These are phyloP conservation scores for Apiospora kogelbergensis DNA, from an alignment of 2,329 filamentous ascomycete genomes.

Conservation along the genomic window DNA sequence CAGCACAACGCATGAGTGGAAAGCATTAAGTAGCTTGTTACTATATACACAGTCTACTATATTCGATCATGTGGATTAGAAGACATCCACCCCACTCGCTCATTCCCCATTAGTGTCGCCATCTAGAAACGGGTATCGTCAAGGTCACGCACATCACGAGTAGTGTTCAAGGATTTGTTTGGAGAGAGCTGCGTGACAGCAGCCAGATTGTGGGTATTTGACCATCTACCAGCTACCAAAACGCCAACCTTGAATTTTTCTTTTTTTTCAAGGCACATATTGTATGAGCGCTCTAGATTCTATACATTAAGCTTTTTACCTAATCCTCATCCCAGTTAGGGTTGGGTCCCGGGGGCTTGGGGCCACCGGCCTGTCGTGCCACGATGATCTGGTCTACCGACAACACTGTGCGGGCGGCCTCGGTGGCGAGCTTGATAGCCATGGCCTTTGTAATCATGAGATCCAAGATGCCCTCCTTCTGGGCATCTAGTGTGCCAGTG, in stretches of 20 bases:
- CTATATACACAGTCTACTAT: not conserved
- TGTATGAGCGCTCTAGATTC: not conserved
- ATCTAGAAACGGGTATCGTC: not conserved
- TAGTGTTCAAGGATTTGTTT: not conserved
- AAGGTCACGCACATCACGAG: not conserved
- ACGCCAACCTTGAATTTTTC: conserved; percentile 8
- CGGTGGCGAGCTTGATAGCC: conserved; percentile 96
- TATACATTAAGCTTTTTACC: conserved; percentile 23
- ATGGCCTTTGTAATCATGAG: conserved; percentile 89
- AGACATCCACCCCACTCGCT: not conserved
- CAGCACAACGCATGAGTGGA: not conserved
- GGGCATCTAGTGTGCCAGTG: conserved; percentile 80
- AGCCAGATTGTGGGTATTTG: conserved; percentile 8
- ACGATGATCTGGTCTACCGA: conserved; percentile 99
- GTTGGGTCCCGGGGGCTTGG: conserved; percentile 94
- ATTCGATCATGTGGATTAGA: not conserved
- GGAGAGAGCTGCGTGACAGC: not conserved
- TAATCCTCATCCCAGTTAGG: conserved; percentile 69
- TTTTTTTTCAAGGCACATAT: not conserved
- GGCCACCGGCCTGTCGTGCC: conserved; percentile 92
- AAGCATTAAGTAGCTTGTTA: not conserved
- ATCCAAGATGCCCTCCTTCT: conserved; percentile 87
- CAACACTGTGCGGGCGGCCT: conserved; percentile 88
- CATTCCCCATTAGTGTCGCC: no score
- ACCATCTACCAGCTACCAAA: conserved; percentile 10